These are phyloP conservation scores for Neocallimastix lanati DNA, from an alignment of 192 early-diverging fungal genomes.

Conservation along the genomic window DNA sequence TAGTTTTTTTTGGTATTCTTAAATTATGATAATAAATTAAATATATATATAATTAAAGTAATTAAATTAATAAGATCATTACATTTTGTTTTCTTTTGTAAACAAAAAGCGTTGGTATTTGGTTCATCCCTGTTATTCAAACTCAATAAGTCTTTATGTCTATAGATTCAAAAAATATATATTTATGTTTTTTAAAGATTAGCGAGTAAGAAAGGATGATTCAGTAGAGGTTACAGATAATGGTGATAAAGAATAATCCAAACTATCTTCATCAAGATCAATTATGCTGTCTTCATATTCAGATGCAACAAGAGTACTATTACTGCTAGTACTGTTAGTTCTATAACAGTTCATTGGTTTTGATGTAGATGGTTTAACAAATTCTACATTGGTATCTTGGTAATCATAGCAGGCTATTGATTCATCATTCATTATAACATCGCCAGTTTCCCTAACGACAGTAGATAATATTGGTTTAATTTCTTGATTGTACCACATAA, in stretches of 20 bases:
- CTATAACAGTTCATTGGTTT: not conserved
- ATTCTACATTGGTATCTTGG: not conserved
- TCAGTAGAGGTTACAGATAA: not conserved
- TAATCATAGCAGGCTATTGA: not conserved
- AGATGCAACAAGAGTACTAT: not conserved
- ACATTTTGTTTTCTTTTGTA: no score
- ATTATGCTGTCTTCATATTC: not conserved
- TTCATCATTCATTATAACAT: not conserved
- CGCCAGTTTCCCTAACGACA: not conserved
- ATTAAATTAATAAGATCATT: no score
- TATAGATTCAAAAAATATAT: no score
- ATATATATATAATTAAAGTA: no score
- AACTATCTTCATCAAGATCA: not conserved
- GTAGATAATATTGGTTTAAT: not conserved
- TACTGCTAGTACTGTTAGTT: not conserved
- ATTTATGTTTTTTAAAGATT: no score
- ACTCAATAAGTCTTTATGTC: no score
- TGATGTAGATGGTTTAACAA: not conserved
- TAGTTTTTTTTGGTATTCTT: no score
- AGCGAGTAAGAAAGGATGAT: not conserved
- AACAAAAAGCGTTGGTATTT: no score
- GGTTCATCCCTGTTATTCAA: no score
- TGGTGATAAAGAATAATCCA: not conserved
- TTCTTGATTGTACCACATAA: not conserved
- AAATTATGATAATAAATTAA: no score